Evolutionary conservation across 2,329 filamentous ascomycete genomes (phyloP).

Genomic region (Fusarium decemcellulare): DNA sequence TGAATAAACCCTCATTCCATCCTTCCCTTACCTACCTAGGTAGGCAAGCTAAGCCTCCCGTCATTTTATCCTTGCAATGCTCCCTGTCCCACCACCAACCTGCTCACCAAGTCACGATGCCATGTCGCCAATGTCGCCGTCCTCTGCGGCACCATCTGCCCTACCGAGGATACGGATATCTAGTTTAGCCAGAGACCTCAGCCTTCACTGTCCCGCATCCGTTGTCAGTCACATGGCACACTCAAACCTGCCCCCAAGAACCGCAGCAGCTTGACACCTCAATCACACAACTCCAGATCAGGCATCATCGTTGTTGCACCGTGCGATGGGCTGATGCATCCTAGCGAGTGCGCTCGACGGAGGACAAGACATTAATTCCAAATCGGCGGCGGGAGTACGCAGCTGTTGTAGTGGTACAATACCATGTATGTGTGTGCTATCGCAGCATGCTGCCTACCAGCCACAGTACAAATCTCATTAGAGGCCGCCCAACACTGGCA

Average conservation of each 20-base stretch:
- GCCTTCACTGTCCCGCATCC: not conserved
- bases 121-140: not conserved
- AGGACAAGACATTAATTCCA: not conserved
- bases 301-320: constrained; percentile 1
- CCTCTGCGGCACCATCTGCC: no score
- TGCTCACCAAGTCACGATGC: not conserved
- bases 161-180: not conserved
- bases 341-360: not conserved
- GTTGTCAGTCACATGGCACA: not conserved
- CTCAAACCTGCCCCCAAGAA: not conserved
- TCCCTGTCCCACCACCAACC: not conserved
- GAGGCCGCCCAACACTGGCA: not conserved
- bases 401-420: not conserved
- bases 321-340: not conserved
- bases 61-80: not conserved
- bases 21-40: no score
- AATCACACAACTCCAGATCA: not conserved
- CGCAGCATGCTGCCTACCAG: not conserved
- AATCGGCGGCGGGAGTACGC: not conserved
- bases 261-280: not conserved
- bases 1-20: not conserved
- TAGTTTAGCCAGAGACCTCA: not conserved
- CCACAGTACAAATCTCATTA: not conserved
- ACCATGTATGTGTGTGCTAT: not conserved
- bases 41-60: no score